Base-by-base conservation (phyloP, 495 filamentous ascomycete species). In the Chaetomium cochliodes region DNA sequence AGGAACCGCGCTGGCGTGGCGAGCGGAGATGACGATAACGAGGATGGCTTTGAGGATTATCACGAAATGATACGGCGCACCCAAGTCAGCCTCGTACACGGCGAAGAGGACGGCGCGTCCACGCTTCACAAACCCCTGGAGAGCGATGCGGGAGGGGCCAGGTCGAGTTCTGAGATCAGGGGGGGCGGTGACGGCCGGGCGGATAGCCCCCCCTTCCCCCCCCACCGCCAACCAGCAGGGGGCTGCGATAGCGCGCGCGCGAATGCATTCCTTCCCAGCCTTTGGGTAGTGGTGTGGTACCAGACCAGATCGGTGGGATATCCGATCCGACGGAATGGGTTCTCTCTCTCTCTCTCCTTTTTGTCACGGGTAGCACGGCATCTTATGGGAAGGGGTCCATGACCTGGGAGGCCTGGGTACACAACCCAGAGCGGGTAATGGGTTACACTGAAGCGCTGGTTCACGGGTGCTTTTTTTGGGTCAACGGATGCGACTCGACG, bases 41-140 rank as follows among this genome's bases (percentile, higher is more conserved):
- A 58, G 37, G 54, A 60, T n/a, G 57, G n/a, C 16, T 47, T 50
- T 9, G n/a, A 55, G 13, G 57, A 60, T 16, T 49, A 50, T n/a
- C 44, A 60, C n/a, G 18, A n/a, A 9, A 50, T 37, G 16, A 22
- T 60, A 11, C 13, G 58, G 42, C 42, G 16, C 16, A 23, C n/a
- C 42, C 7, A 60, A 18, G 8, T n/a, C 9, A 18, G 13, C 8
- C 39, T 26, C 53, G 22, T n/a, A 18, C 39, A 46, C 13, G n/a
- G n/a, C n/a, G 39, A 46, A 3, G 13, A 46, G 41, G 56, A 28
- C 22, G 56, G 6, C 5, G 9, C 37, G 39, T 25, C n/a, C 39
- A n/a, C 56, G 13, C 22, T 26, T 16, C 39, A 26, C 7, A 7
- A 50, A 2, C 28, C 28, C 4, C 0, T 2, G 7, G 16, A n/a